These are phyloP conservation scores for Boletus bicolor DNA, from an alignment of 768 basidiomycete species.

Conservation along the genomic window DNA sequence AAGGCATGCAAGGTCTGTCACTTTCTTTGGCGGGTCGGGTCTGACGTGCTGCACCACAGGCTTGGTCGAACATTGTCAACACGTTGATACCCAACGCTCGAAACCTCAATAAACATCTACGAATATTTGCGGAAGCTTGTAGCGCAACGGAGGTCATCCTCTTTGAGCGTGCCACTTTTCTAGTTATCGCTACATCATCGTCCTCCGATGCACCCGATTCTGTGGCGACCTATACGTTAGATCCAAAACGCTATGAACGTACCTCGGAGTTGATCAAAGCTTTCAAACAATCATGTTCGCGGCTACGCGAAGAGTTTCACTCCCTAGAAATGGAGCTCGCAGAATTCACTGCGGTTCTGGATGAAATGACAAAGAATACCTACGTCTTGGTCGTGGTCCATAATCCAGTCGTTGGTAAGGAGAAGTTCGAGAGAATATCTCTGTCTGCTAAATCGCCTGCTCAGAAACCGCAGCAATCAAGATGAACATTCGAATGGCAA, in stretches of 20 bases:
- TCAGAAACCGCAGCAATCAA: constrained; percentile 85
- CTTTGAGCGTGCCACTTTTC: constrained; percentile 96
- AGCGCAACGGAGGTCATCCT: constrained; percentile 91
- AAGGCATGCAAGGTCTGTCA: constrained; percentile 48
- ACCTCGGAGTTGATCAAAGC: constrained; percentile 93
- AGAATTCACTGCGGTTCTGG: constrained; percentile 85
- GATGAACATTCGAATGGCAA: constrained; percentile 83
- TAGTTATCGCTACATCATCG: constrained; percentile 87
- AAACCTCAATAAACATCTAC: constrained; percentile 84
- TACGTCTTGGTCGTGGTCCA: constrained; percentile 89
- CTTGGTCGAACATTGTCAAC: constrained; percentile 97
- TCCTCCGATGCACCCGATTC: constrained; percentile 38
- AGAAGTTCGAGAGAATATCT: neutral
- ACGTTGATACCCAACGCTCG: constrained; percentile 93
- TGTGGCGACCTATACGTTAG: constrained; percentile 44
- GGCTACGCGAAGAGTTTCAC: constrained; percentile 80
- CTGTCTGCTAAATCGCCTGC: neutral
- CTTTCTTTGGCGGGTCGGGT: constrained; percentile 4
- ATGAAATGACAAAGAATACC: constrained; percentile 90
- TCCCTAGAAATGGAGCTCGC: constrained; percentile 82
- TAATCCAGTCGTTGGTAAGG: constrained; percentile 81
- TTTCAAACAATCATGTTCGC: constrained; percentile 90
- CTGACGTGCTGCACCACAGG: constrained; percentile 46
- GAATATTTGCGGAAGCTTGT: constrained; percentile 82
- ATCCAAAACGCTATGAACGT: constrained; percentile 76